Conservation (phyloP, 2,329 filamentous ascomycete species). For the Claviceps arundinis region DNA sequence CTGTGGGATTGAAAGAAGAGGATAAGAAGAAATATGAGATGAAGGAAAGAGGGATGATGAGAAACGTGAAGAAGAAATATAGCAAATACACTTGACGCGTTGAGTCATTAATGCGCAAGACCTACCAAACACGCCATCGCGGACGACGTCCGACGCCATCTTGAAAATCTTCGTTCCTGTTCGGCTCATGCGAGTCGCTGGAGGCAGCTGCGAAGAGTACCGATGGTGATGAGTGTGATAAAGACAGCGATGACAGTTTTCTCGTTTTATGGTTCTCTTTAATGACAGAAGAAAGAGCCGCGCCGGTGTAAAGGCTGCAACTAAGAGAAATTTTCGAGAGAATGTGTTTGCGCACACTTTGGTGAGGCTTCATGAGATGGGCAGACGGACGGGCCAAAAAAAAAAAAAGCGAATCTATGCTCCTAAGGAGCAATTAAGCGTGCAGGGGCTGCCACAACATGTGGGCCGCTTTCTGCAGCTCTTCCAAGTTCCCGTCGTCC, state of each 20-base stretch:
- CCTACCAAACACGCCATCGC: slow-evolving; percentile 47
- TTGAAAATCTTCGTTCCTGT: slow-evolving; percentile 21
- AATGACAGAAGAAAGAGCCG: neutral
- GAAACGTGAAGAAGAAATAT: too few relatives aligned
- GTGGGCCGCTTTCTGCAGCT: too few relatives aligned
- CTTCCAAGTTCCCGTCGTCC: too few relatives aligned
- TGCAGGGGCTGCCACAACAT: too few relatives aligned
- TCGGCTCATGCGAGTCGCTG: slow-evolving; percentile 18
- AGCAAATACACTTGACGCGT: neutral
- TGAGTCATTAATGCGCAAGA: slow-evolving; percentile 2
- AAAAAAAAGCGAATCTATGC: neutral
- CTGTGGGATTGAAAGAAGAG: neutral
- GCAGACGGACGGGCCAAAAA: neutral
- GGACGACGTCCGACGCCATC: slow-evolving; percentile 40
- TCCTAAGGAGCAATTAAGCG: too few relatives aligned
- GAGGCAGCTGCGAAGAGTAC: neutral
- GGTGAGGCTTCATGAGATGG: neutral
- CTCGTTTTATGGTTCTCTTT: neutral
- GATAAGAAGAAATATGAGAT: neutral
- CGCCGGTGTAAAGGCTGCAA: too few relatives aligned
- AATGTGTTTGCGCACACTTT: neutral
- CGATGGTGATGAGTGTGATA: neutral
- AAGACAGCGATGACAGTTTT: neutral
- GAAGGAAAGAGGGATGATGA: neutral
- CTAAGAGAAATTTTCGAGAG: neutral